Conservation (phyloP, 2,329 filamentous ascomycete species). For the Apiospora kogelbergensis region DNA sequence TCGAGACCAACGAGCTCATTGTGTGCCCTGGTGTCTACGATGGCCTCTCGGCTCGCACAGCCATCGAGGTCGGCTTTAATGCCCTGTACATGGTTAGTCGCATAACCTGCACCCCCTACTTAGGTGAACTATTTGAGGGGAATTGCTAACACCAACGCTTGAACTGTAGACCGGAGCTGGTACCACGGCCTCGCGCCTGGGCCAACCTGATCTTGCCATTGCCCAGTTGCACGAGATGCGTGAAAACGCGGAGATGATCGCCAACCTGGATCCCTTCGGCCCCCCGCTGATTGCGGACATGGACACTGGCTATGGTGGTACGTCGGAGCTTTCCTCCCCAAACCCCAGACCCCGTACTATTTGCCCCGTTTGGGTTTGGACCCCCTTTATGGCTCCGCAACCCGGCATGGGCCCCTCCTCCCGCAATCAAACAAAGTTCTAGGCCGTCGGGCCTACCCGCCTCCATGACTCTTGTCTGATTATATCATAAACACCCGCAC, state of each 20-base stretch:
- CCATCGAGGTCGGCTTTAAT: conserved; percentile 47
- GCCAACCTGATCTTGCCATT: conserved; percentile 49
- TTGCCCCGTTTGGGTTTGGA: not conserved
- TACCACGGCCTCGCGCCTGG: conserved; percentile 46
- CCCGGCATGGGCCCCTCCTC: not conserved
- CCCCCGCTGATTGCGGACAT: conserved; percentile 52
- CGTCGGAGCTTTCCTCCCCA: conserved; percentile 16
- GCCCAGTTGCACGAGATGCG: conserved; percentile 52
- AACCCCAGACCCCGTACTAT: not conserved
- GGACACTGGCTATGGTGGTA: conserved; percentile 55
- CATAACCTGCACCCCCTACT: not conserved
- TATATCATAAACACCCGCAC: not conserved
- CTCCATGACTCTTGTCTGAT: no score
- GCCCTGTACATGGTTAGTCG: conserved; percentile 49
- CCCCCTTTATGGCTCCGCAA: not conserved
- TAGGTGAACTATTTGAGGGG: not conserved
- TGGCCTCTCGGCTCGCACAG: conserved; percentile 48
- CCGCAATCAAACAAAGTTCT: not conserved
- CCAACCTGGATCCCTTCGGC: conserved; percentile 45
- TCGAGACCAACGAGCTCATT: conserved; percentile 35
- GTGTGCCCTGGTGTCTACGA: conserved; percentile 51
- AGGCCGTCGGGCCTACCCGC: not conserved
- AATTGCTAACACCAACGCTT: conserved; percentile 9
- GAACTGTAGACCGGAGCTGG: conserved; percentile 47
- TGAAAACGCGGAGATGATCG: conserved; percentile 53